Evolutionary conservation across 192 early-diverging fungal species (phyloP), one percentile per base, ranked within the genome.

Genomic region (Mortierella antarctica): DNA sequence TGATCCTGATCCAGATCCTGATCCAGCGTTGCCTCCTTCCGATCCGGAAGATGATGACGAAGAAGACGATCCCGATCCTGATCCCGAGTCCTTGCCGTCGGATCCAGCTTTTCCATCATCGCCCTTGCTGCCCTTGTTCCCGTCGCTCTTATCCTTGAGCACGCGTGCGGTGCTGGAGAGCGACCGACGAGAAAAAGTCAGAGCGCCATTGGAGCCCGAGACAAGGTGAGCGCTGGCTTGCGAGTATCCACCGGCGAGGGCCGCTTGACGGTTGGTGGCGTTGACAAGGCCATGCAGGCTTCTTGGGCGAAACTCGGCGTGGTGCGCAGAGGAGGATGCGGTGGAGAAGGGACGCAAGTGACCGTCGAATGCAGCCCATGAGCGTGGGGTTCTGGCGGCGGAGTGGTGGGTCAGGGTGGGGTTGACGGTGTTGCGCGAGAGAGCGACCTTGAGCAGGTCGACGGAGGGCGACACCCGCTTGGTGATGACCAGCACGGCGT

Each of bases 401-500:
- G 68, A 40, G 40, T 70, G 76, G 23, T 42, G 41, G 48, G 69
- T 67, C 6, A 79, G 69, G 21, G 76, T 79, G 4, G 76, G 76
- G 69, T 79, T 79, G 64, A 79, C 58, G 18, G 76, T 71, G 1
- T 57, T 79, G 21, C 76, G 68, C 5, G 76, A 65, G 58, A 79
- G 69, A 23, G 76, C 76, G 51, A 79, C 69, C 62, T 67, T 79
- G 63, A 79, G 63, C 31, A 70, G 15, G 52, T 71, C 64, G 53
- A 68, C 59, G 0, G 76, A 71, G 39, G 76, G 76, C 63, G 76
- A 79, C 57, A 79, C 63, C 50, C 68, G 68, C 47, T 65, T 70
- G 20, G 76, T 79, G 45, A 79, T 79, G 59, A 79, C 69, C 31
- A 79, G 64, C 57, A 79, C 76, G 68, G 76, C 76, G 59, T 79